phyloP scores from a whole-genome alignment of 208 protist genomes.

The Endotrypanum monterogeii region DNA sequence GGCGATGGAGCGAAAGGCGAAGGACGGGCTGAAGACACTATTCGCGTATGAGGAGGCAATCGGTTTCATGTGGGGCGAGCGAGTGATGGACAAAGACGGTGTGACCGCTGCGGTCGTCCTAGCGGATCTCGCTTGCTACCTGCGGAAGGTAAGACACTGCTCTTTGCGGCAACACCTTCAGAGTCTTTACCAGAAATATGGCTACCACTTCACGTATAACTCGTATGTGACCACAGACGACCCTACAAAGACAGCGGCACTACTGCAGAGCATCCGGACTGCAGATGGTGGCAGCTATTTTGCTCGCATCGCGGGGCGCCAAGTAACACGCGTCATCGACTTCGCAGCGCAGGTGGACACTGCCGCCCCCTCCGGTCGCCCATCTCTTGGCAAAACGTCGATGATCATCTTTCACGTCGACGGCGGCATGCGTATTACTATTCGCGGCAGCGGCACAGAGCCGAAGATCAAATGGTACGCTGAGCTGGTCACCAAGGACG shows the following conservation, averaged over 20 bases:
- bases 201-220: constrained; percentile 91
- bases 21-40: constrained; percentile 40
- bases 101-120: constrained; percentile 91
- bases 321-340: constrained; percentile 88
- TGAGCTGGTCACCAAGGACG: constrained; percentile 51
- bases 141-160: constrained; percentile 53
- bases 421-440: constrained; percentile 89
- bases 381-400: constrained; percentile 67
- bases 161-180: constrained; percentile 49
- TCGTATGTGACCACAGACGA: constrained; percentile 94
- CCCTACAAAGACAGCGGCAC: constrained; percentile 58
- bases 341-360: constrained; percentile 89
- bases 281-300: constrained; percentile 49
- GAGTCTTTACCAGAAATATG: constrained; percentile 82
- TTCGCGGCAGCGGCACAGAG: constrained; percentile 97
- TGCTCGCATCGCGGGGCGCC: constrained; percentile 47
- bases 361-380: constrained; percentile 33
- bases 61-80: constrained; percentile 94
- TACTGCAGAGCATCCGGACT: constrained; percentile 85
- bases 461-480: constrained; percentile 98
- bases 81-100: constrained; percentile 97
- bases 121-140: constrained; percentile 88
- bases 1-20: constrained; percentile 49
- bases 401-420: constrained; percentile 97
- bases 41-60: constrained; percentile 98